A percentile compares a stretch with the other conserved stretches of the same genome.
Conservation (phyloP, 2,329 filamentous ascomycete species). For the Mycosphaerella arachidis region DNA sequence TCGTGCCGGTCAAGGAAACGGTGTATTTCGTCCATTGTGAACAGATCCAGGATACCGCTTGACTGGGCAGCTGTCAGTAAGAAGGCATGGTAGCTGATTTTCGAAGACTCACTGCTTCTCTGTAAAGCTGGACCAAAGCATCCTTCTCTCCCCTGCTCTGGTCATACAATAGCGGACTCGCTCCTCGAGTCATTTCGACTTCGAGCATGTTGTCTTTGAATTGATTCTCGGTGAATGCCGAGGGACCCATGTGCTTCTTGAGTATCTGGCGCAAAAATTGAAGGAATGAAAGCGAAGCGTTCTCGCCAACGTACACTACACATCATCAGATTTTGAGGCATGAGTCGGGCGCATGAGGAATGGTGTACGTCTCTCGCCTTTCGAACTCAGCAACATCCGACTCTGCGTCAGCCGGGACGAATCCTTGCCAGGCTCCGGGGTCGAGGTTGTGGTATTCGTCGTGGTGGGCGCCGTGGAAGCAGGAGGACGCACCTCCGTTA, state of each 20-base stretch:
- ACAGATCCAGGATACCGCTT: constrained; percentile 40
- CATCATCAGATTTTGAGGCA: neutral
- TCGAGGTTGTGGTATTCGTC: constrained; percentile 13
- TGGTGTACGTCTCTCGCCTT: constrained; percentile 49
- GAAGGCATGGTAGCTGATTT: neutral
- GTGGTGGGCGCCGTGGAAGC: constrained; percentile 4
- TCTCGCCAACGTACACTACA: constrained; percentile 48
- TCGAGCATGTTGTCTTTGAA: constrained; percentile 53
- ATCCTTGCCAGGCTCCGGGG: constrained; percentile 16
- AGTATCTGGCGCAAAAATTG: constrained; percentile 49
- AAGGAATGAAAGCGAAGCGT: constrained; percentile 53
- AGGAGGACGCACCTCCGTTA: neutral
- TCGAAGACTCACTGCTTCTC: constrained; percentile 27
- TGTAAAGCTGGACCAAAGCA: constrained; percentile 33
- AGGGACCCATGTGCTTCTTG: constrained; percentile 51
- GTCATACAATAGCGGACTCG: constrained; percentile 21
- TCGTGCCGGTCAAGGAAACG: constrained; percentile 17
- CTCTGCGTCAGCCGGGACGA: constrained; percentile 18
- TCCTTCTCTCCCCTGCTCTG: constrained; percentile 33
- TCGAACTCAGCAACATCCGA: constrained; percentile 50
- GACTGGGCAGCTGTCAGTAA: constrained; percentile 33
- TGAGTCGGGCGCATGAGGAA: too few species aligned
- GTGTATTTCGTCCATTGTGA: constrained; percentile 29
- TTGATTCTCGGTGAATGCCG: constrained; percentile 50
- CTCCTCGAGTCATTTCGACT: constrained; percentile 25